These are phyloP conservation scores for Rubia peregrina DNA, from an alignment of 305 asterid genomes.

Conservation along the genomic window DNA sequence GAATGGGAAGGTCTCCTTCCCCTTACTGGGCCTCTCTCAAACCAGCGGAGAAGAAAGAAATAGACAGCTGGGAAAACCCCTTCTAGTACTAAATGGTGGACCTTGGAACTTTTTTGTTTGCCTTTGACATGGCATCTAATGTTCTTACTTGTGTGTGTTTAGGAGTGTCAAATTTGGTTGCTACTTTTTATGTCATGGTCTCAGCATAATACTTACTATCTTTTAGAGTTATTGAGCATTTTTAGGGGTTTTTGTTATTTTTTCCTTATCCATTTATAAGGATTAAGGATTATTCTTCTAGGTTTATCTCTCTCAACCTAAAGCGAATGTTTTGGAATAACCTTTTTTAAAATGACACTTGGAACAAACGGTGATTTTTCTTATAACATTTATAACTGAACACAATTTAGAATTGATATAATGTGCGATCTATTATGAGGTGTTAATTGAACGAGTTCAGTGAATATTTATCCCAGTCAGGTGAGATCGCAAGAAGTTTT, in stretches of 20 bases:
- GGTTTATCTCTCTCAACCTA: background rate
- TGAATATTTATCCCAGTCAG: background rate
- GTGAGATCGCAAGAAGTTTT: background rate
- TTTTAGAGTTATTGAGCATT: no score
- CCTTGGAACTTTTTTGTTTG: conserved; percentile 1
- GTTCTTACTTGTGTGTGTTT: background rate
- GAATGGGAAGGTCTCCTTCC: conserved; percentile 21
- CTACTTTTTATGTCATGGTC: background rate
- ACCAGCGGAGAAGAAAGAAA: conserved; percentile 29
- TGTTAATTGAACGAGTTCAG: background rate
- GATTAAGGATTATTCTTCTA: no score
- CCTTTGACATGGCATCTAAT: background rate
- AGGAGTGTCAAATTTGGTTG: background rate
- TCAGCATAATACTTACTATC: background rate
- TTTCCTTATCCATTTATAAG: background rate
- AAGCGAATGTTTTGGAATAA: background rate
- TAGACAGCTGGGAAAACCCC: conserved; percentile 24
- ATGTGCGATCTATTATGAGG: no score
- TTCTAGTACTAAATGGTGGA: conserved; percentile 5
- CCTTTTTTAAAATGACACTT: no score
- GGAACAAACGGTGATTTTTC: background rate
- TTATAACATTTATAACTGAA: no score
- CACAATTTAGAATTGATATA: background rate
- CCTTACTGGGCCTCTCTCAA: conserved; percentile 23
- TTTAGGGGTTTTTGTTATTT: background rate